phyloP scores from a whole-genome alignment of 129 eudicot genomes.

The Scalesia atractyloides region DNA sequence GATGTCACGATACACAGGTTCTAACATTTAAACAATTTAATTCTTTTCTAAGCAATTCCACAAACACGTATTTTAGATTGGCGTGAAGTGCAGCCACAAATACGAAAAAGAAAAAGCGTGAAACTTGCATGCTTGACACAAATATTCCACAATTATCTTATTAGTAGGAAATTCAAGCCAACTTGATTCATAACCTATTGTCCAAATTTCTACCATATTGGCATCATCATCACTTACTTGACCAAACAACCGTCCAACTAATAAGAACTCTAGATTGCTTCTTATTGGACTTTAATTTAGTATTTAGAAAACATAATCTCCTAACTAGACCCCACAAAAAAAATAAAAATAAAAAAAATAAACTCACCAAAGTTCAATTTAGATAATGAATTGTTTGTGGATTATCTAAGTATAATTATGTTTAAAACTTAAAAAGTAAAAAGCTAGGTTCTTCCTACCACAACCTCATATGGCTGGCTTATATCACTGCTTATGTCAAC shows the following conservation, averaged over 20 bases:
- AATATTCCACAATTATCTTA: conserved; percentile 6
- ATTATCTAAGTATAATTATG: conserved; percentile 13
- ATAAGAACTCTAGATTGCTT: conserved; percentile 22
- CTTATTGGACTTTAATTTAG: background rate
- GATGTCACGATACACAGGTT: conserved; percentile 17
- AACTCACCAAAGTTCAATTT: conserved; percentile 21
- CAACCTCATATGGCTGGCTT: conserved; percentile 35
- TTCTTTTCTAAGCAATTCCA: conserved; percentile 11
- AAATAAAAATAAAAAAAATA: conserved; percentile 16
- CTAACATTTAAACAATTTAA: conserved; percentile 17
- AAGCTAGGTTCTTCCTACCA: conserved; percentile 27
- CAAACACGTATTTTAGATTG: conserved; percentile 11
- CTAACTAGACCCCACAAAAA: conserved; percentile 20
- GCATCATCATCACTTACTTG: conserved; percentile 32
- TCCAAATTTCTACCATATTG: conserved; percentile 20
- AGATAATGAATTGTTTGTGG: conserved; percentile 20
- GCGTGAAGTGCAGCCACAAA: conserved; percentile 20
- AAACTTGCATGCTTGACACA: conserved; percentile 27
- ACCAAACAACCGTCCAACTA: conserved; percentile 36
- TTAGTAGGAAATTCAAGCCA: conserved; percentile 14
- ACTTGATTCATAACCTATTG: conserved; percentile 22
- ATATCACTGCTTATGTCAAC: conserved; percentile 51
- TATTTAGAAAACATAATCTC: conserved; percentile 15
- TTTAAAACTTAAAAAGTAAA: conserved; percentile 13
- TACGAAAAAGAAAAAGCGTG: background rate